phyloP scores from a whole-genome alignment of 2,329 filamentous ascomycete species.

The Sphaerostilbella broomeana region DNA sequence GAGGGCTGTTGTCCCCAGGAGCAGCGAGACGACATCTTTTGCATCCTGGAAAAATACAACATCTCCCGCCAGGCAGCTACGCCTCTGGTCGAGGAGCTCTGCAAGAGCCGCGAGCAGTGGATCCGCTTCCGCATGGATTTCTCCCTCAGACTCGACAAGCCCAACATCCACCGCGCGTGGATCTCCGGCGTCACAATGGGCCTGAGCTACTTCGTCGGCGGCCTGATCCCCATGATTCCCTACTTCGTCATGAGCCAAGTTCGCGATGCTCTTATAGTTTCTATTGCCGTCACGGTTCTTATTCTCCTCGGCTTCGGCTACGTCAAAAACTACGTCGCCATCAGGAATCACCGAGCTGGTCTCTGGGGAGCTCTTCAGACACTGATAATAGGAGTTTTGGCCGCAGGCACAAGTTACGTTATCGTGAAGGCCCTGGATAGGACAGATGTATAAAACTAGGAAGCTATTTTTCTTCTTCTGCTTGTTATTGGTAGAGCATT shows the following conservation, averaged over 20 bases:
- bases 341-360: constrained; percentile 45
- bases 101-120: constrained; percentile 41
- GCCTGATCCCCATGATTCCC: constrained; percentile 62
- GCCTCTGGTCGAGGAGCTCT: constrained; percentile 45
- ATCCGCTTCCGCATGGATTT: constrained; percentile 56
- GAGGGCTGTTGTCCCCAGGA: constrained; percentile 36
- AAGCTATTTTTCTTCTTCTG: not conserved
- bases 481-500: not conserved
- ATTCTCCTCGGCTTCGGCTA: constrained; percentile 60
- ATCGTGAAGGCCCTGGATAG: constrained; percentile 52
- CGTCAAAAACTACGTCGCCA: constrained; percentile 52
- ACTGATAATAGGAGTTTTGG: constrained; percentile 56
- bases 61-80: constrained; percentile 36
- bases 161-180: constrained; percentile 37
- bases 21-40: constrained; percentile 42
- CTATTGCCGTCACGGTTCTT: constrained; percentile 53
- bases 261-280: constrained; percentile 48
- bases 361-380: constrained; percentile 58
- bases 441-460: constrained; percentile 1
- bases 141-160: constrained; percentile 43
- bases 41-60: constrained; percentile 45
- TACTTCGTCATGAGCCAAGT: constrained; percentile 54
- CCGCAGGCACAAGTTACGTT: constrained; percentile 59
- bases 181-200: constrained; percentile 60
- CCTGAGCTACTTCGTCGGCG: constrained; percentile 62